A percentile compares a stretch with the other conserved stretches of the same genome.
phyloP scores from a whole-genome alignment of 768 basidiomycete genomes.

The Amanita rimosa region DNA sequence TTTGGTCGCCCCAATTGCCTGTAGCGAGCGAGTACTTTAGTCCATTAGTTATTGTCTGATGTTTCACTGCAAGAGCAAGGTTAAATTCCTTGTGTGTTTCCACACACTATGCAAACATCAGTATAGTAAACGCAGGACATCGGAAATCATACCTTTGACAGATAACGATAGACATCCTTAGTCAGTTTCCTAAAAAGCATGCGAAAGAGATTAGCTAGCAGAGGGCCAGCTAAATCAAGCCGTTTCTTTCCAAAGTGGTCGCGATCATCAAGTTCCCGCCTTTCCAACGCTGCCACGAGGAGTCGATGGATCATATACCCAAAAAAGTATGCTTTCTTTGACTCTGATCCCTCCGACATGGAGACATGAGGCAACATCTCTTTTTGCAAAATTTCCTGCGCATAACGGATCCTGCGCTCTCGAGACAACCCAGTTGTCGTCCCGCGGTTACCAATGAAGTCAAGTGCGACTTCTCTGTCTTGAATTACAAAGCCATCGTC shows the following conservation, averaged over 20 bases:
- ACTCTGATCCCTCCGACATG: constrained; percentile 91
- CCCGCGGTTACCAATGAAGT: constrained; percentile 97
- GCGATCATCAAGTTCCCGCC: constrained; percentile 94
- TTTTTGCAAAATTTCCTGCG: constrained; percentile 96
- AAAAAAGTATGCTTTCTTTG: constrained; percentile 98
- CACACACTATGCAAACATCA: constrained; percentile 56
- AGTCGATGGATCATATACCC: constrained; percentile 99
- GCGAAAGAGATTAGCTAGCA: constrained; percentile 94
- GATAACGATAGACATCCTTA: constrained; percentile 91
- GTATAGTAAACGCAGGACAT: not conserved
- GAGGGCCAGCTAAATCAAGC: constrained; percentile 88
- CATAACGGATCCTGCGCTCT: constrained; percentile 90
- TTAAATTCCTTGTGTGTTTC: constrained; percentile 95
- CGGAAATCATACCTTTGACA: constrained; percentile 70
- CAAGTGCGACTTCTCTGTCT: constrained; percentile 91
- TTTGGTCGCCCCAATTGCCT: constrained; percentile 99
- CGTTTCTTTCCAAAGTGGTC: constrained; percentile 99
- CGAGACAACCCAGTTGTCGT: constrained; percentile 87
- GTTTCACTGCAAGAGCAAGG: constrained; percentile 84
- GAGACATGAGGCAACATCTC: constrained; percentile 98
- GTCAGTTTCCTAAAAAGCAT: constrained; percentile 97
- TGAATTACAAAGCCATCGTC: constrained; percentile 98
- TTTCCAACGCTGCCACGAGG: constrained; percentile 84
- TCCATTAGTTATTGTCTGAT: constrained; percentile 96
- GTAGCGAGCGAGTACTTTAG: constrained; percentile 97